Evolutionary conservation across 345 rosid species (phyloP).

Genomic region (Pistacia vera): DNA sequence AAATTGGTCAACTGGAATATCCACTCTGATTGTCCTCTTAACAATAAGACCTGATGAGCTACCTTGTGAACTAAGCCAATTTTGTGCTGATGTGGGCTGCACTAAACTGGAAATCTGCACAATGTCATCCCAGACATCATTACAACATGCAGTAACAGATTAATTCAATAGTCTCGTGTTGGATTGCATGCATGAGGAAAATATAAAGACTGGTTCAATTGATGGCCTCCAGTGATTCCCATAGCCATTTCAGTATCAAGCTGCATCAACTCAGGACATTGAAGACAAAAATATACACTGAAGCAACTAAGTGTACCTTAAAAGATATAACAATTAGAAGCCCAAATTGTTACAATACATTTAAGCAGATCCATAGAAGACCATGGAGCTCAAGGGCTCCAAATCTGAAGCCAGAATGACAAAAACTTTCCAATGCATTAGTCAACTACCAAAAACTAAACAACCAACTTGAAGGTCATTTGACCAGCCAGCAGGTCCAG

Average conservation of each 20-base stretch:
- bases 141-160: slow-evolving; percentile 25
- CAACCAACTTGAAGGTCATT: slow-evolving; percentile 8
- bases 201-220: not conserved
- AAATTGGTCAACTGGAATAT: slow-evolving; percentile 86
- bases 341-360: not conserved
- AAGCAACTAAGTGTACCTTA: slow-evolving; percentile 6
- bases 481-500: slow-evolving; percentile 1
- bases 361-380: slow-evolving; percentile 13
- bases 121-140: slow-evolving; percentile 29
- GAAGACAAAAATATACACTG: not conserved
- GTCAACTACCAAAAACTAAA: slow-evolving; percentile 6
- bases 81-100: slow-evolving; percentile 64
- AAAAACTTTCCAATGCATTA: not conserved
- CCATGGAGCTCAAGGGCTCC: slow-evolving; percentile 9
- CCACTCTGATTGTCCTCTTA: slow-evolving; percentile 85
- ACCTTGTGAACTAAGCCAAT: slow-evolving; percentile 77
- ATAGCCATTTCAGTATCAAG: not conserved
- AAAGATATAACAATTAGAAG: slow-evolving; percentile 15
- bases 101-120: slow-evolving; percentile 70
- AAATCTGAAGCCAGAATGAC: not conserved
- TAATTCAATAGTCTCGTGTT: slow-evolving; percentile 5
- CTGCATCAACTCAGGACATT: slow-evolving; percentile 14
- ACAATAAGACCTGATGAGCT: slow-evolving; percentile 86
- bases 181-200: not conserved
- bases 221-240: slow-evolving; percentile 1